A percentile compares a stretch with the other conserved stretches of the same genome.
phyloP scores from a whole-genome alignment of 2,329 filamentous ascomycete genomes.

The Arthroderma uncinatum region DNA sequence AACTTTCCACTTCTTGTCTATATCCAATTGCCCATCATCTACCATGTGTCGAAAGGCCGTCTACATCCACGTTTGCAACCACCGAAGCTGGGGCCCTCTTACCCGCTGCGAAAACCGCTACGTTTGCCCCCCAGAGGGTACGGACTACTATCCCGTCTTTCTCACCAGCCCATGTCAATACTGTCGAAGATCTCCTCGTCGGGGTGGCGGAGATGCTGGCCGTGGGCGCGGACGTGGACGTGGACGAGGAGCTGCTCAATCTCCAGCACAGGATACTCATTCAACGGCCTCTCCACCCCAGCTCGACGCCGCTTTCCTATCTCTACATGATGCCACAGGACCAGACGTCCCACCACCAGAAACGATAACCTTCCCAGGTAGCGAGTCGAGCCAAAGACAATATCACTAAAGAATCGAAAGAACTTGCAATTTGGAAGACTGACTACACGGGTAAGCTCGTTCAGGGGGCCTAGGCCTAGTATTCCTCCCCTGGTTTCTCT shows the following conservation, averaged over 20 bases:
- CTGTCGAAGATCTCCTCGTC: conserved; percentile 10
- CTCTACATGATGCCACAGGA: neutral
- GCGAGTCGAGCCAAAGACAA: too few species aligned
- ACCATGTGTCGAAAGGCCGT: conserved; percentile 16
- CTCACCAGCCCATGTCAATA: conserved; percentile 13
- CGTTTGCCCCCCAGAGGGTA: conserved; percentile 12
- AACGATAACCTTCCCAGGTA: neutral
- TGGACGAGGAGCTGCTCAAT: neutral
- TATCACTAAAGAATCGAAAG: too few species aligned
- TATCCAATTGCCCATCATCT: neutral
- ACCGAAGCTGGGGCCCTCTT: conserved; percentile 15
- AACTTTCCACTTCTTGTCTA: neutral
- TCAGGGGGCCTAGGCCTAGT: too few species aligned
- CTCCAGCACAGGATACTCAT: neutral
- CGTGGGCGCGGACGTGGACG: neutral
- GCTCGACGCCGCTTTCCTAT: neutral
- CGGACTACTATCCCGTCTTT: conserved; percentile 11
- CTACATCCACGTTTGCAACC: conserved; percentile 15
- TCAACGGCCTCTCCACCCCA: neutral
- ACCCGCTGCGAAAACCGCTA: conserved; percentile 14
- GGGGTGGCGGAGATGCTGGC: neutral
- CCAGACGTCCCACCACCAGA: neutral
- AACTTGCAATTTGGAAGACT: too few species aligned
- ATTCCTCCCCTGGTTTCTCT: too few species aligned
- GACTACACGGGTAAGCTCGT: too few species aligned